Conservation (phyloP, 495 filamentous ascomycete species). For the Parachaetomium inaequale region DNA sequence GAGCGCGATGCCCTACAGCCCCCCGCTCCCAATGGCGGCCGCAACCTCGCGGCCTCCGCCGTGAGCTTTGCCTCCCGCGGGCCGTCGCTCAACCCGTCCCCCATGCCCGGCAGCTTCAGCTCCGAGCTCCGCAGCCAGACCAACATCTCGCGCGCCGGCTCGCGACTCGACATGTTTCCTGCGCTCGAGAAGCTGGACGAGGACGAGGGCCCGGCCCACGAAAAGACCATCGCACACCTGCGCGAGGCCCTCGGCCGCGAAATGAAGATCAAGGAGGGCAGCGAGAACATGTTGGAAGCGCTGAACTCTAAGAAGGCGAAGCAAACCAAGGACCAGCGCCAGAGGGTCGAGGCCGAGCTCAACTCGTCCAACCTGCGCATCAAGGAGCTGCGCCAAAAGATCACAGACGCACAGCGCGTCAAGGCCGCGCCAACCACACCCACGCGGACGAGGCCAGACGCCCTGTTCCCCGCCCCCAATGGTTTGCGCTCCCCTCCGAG, state of each 20-base stretch:
- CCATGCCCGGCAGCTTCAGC: slow-evolving; percentile 87
- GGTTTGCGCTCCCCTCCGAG: slow-evolving; percentile 64
- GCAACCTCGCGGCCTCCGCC: slow-evolving; percentile 58
- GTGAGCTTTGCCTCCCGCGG: slow-evolving; percentile 60
- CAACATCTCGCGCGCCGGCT: slow-evolving; percentile 62
- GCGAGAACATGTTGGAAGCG: slow-evolving; percentile 95
- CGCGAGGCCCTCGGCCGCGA: slow-evolving; percentile 85
- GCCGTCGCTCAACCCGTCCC: slow-evolving; percentile 61
- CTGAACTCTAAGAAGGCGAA: slow-evolving; percentile 92
- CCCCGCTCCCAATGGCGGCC: slow-evolving; percentile 36
- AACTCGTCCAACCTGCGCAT: slow-evolving; percentile 88
- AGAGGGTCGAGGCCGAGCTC: slow-evolving; percentile 83
- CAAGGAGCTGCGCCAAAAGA: slow-evolving; percentile 71
- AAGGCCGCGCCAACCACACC: slow-evolving; percentile 69
- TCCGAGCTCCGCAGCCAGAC: slow-evolving; percentile 78
- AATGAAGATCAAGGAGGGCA: slow-evolving; percentile 94
- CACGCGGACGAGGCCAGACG: slow-evolving; percentile 58
- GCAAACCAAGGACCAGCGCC: slow-evolving; percentile 86
- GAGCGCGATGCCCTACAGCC: slow-evolving; percentile 54
- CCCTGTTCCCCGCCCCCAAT: slow-evolving; percentile 57
- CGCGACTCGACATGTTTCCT: slow-evolving; percentile 58
- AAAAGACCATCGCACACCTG: slow-evolving; percentile 69
- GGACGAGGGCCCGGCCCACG: slow-evolving; percentile 58
- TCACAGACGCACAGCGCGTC: slow-evolving; percentile 62
- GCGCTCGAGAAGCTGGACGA: slow-evolving; percentile 61